phyloP scores from a whole-genome alignment of 345 rosid genomes.

The Rhizophora apiculata region DNA sequence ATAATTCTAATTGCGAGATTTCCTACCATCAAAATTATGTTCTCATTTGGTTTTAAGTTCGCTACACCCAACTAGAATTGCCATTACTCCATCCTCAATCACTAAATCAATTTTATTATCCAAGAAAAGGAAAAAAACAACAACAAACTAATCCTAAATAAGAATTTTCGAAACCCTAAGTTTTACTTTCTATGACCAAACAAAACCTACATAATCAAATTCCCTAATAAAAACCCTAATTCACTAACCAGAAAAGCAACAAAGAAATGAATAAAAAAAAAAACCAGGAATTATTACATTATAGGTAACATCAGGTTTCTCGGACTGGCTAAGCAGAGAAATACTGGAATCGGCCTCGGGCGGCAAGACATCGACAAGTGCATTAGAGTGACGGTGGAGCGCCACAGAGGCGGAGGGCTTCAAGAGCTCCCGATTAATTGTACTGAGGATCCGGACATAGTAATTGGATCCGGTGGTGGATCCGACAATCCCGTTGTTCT shows the following conservation, averaged over 20 bases:
- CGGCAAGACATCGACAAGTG: slow-evolving; percentile 94
- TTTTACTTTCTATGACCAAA: too few species aligned
- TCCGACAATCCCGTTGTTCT: slow-evolving; percentile 98
- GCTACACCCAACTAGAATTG: too few species aligned
- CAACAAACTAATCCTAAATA: too few species aligned
- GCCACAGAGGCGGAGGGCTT: slow-evolving; percentile 99
- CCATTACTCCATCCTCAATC: too few species aligned
- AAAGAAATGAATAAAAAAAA: not conserved
- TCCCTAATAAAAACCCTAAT: slow-evolving; percentile 1
- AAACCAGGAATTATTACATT: slow-evolving; percentile 34
- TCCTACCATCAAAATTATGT: too few species aligned
- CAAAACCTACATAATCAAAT: too few species aligned
- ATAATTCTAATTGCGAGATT: too few species aligned
- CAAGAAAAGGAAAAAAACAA: too few species aligned
- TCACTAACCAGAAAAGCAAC: not conserved
- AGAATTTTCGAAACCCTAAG: too few species aligned
- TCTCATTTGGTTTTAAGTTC: too few species aligned
- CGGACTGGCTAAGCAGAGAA: slow-evolving; percentile 92
- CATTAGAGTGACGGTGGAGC: slow-evolving; percentile 93
- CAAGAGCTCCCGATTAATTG: slow-evolving; percentile 81
- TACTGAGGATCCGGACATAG: slow-evolving; percentile 88
- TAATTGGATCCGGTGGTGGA: slow-evolving; percentile 98
- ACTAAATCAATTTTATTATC: too few species aligned
- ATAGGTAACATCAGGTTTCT: slow-evolving; percentile 95
- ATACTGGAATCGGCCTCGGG: slow-evolving; percentile 99